Conservation (phyloP, 2,329 filamentous ascomycete species). For the Periconia macrospinosa region DNA sequence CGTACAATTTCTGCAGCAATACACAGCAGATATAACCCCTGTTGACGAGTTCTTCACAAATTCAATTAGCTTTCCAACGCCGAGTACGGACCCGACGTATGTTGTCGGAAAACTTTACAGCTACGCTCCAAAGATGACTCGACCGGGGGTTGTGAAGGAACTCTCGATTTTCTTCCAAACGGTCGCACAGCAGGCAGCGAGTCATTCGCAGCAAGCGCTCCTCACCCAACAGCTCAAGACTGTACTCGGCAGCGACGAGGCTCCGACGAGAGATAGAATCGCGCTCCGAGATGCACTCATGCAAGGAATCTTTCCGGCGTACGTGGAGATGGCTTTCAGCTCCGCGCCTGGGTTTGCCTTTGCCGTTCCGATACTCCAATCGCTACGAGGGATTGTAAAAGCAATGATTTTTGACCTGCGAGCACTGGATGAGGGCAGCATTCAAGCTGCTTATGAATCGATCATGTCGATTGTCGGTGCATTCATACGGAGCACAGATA, state of each 20-base stretch:
- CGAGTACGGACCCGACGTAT: slow-evolving; percentile 62
- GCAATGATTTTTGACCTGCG: slow-evolving; percentile 52
- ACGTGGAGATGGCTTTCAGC: slow-evolving; percentile 53
- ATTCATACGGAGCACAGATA: slow-evolving; percentile 40
- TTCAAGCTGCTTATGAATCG: slow-evolving; percentile 40
- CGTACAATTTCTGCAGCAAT: slow-evolving; percentile 62
- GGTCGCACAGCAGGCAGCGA: slow-evolving; percentile 60
- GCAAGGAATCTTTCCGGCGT: slow-evolving; percentile 59
- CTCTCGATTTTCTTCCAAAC: slow-evolving; percentile 62
- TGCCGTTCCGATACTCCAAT: slow-evolving; percentile 55
- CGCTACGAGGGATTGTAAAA: slow-evolving; percentile 46
- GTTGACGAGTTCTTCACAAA: slow-evolving; percentile 64
- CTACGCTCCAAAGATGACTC: slow-evolving; percentile 57
- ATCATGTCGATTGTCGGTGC: slow-evolving; percentile 45
- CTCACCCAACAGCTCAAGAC: slow-evolving; percentile 57
- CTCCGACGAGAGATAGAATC: slow-evolving; percentile 42
- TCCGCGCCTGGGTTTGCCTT: slow-evolving; percentile 55
- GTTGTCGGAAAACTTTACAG: slow-evolving; percentile 63
- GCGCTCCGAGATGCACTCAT: slow-evolving; percentile 57
- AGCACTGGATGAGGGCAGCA: slow-evolving; percentile 42
- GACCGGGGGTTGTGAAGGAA: slow-evolving; percentile 54
- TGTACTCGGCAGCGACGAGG: slow-evolving; percentile 53
- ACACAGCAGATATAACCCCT: slow-evolving; percentile 59
- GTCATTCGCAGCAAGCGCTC: slow-evolving; percentile 60
- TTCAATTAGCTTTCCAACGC: slow-evolving; percentile 62